Percentiles rank a stretch among this genome's conserved stretches.
phyloP scores from a whole-genome alignment of 257 asterid species.

The Coffea canephora region DNA sequence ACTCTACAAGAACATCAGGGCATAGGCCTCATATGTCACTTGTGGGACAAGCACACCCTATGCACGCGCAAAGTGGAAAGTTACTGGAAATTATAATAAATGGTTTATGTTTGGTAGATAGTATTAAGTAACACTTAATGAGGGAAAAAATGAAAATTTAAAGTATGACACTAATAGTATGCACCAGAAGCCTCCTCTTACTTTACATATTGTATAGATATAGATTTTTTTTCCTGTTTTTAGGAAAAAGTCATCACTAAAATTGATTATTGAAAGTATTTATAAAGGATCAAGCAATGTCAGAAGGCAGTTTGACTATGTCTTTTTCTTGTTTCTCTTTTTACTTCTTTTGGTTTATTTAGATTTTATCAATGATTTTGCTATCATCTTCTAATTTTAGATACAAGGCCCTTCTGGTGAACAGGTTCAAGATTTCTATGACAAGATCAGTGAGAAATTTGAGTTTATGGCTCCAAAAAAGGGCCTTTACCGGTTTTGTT shows the following conservation, averaged over 20 bases:
- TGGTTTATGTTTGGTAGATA: too few relatives aligned
- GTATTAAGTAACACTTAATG: too few relatives aligned
- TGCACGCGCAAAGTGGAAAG: too few relatives aligned
- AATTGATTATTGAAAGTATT: background rate
- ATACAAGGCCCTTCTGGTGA: slow-evolving; percentile 88
- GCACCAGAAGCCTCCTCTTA: too few relatives aligned
- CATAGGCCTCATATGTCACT: background rate
- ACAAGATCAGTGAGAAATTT: slow-evolving; percentile 67
- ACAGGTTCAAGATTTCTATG: slow-evolving; percentile 73
- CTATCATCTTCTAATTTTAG: slow-evolving; percentile 33
- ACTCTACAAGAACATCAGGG: background rate
- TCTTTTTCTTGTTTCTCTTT: background rate
- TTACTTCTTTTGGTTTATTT: background rate
- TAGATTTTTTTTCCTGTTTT: background rate
- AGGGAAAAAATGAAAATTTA: too few relatives aligned
- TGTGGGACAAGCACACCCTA: too few relatives aligned
- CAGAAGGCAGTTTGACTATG: background rate
- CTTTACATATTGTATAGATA: too few relatives aligned
- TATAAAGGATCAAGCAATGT: background rate
- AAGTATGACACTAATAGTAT: too few relatives aligned
- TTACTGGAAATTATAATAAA: too few relatives aligned
- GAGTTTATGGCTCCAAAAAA: slow-evolving; percentile 71
- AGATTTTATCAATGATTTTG: background rate
- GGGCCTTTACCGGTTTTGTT: slow-evolving; percentile 83
- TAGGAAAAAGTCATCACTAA: too few relatives aligned